Conservation (phyloP, 2,329 filamentous ascomycete species). For the Septoria petroselini region DNA sequence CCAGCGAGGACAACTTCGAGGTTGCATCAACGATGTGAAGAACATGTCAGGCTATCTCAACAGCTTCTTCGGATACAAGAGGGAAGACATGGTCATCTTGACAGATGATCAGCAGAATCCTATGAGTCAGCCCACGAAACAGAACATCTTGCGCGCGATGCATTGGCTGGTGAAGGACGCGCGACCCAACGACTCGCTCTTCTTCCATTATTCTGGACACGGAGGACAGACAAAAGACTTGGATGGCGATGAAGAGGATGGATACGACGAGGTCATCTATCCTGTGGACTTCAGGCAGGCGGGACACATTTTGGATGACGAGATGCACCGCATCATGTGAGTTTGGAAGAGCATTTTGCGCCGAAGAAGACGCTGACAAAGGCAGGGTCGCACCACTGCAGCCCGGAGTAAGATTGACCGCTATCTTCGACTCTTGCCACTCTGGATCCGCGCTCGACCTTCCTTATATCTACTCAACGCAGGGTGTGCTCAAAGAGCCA, state of each 20-base stretch:
- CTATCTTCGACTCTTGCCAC: conserved; percentile 80
- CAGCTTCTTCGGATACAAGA: conserved; percentile 84
- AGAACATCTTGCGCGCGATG: conserved; percentile 93
- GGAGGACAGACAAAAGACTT: conserved; percentile 78
- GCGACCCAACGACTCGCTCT: conserved; percentile 85
- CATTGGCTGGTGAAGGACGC: conserved; percentile 97
- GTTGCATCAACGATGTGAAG: conserved; percentile 95
- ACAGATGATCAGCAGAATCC: conserved; percentile 96
- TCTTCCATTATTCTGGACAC: conserved; percentile 94
- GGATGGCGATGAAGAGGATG: conserved; percentile 77
- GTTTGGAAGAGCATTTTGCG: conserved; percentile 11
- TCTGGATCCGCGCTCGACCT: conserved; percentile 74
- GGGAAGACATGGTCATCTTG: conserved; percentile 94
- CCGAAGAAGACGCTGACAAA: conserved; percentile 20
- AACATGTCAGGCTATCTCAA: conserved; percentile 93
- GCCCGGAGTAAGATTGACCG: conserved; percentile 77
- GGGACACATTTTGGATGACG: conserved; percentile 80
- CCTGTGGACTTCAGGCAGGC: conserved; percentile 75
- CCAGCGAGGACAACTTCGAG: conserved; percentile 82
- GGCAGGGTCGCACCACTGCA: conserved; percentile 65
- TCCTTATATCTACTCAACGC: conserved; percentile 76
- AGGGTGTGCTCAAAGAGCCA: conserved; percentile 76
- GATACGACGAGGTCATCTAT: conserved; percentile 80
- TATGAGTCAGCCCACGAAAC: conserved; percentile 94
- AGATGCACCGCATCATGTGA: conserved; percentile 72